Percentiles rank a stretch among this genome's conserved stretches.
Conservation (phyloP, 1,139 yeast genomes). For the Candida tetrigidarum region DNA sequence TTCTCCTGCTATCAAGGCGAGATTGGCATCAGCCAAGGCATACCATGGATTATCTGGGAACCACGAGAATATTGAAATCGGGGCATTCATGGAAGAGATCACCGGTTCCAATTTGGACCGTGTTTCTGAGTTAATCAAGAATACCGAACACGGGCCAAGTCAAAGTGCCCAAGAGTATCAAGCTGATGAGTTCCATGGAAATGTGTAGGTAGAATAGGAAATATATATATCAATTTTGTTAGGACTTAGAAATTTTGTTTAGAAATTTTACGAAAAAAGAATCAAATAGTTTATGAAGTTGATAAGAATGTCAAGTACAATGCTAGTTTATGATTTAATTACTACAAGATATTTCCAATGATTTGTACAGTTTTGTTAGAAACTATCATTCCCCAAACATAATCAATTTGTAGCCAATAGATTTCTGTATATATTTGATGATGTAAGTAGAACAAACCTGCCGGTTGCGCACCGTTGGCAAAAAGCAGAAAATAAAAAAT, state of each 20-base stretch:
- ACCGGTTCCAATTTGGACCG: slow-evolving; percentile 55
- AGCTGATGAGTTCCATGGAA: slow-evolving; percentile 11
- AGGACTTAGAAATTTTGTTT: not conserved
- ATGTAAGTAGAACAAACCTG: not conserved
- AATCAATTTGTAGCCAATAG: not conserved
- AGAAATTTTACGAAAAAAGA: not conserved
- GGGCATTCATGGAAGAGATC: slow-evolving; percentile 63
- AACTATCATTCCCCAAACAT: not conserved
- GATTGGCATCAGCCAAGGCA: slow-evolving; percentile 33
- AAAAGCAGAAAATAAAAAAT: not conserved
- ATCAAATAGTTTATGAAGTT: no score
- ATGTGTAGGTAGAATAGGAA: not conserved
- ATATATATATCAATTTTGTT: no score
- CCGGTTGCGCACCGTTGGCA: not conserved
- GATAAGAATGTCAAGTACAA: no score
- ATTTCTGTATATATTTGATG: not conserved
- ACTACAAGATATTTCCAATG: not conserved
- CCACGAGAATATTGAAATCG: slow-evolving; percentile 85
- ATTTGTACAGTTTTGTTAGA: not conserved
- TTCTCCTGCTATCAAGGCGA: slow-evolving; percentile 40
- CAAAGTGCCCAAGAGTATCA: not conserved
- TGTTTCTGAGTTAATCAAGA: slow-evolving; percentile 53
- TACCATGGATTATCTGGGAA: slow-evolving; percentile 65
- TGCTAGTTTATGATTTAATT: no score
- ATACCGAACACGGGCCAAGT: slow-evolving; percentile 46